phyloP scores from a whole-genome alignment of 176 grass and related monocot genomes.

The Alopecurus myosuroides region DNA sequence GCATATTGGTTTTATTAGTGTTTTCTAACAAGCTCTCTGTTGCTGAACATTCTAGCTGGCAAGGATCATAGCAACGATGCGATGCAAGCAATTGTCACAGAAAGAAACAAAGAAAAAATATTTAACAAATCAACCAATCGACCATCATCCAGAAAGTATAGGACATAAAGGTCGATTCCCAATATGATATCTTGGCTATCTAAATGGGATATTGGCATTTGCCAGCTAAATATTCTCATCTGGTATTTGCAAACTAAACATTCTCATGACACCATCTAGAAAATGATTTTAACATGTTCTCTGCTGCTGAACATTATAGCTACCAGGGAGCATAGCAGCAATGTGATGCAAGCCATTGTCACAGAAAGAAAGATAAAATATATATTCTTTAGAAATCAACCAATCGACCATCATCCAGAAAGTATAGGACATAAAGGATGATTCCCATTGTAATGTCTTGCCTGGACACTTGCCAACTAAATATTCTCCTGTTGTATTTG shows the following conservation, averaged over 20 bases:
- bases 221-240: not conserved
- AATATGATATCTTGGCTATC: conserved; percentile 1
- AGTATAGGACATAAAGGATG: not conserved
- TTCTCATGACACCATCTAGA: conserved; percentile 17
- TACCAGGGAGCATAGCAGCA: not conserved
- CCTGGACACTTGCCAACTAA: not conserved
- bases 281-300: not conserved
- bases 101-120: not conserved
- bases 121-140: not conserved
- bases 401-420: not conserved
- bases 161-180: not conserved
- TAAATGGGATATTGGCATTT: conserved; percentile 12
- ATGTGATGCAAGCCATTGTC: not conserved
- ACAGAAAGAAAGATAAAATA: not conserved
- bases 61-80: not conserved
- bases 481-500: conserved; percentile 8
- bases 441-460: conserved; percentile 19
- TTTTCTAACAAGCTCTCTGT: not conserved
- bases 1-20: not conserved
- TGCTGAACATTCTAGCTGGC: not conserved
- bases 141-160: not conserved
- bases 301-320: not conserved
- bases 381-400: not conserved
- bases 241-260: conserved; percentile 20
- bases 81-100: not conserved